phyloP scores from a whole-genome alignment of 2,329 filamentous ascomycete genomes.

The Purpureocillium lavendulum region DNA sequence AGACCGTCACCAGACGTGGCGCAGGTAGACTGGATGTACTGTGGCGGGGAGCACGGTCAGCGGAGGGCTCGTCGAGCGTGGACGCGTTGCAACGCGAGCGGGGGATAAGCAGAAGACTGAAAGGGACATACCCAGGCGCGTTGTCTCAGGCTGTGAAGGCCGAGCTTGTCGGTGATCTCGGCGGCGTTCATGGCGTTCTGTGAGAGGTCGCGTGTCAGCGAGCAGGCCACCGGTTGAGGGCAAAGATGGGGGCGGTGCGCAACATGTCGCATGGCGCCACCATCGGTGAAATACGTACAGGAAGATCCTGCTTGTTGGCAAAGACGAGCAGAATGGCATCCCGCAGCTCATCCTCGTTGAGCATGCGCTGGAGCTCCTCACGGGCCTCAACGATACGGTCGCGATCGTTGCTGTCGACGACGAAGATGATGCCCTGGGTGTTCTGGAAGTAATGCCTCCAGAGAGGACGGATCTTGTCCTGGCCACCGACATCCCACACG shows the following conservation, averaged over 20 bases:
- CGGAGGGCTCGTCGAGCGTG: neutral
- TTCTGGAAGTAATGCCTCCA: constrained; percentile 99
- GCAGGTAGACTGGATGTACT: constrained; percentile 99
- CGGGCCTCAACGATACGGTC: constrained; percentile 96
- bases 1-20: constrained; percentile 98
- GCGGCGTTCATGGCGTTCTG: constrained; percentile 99
- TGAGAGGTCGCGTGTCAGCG: constrained; percentile 8
- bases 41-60: constrained; percentile 13
- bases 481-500: constrained; percentile 99
- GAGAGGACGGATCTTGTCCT: constrained; percentile 99
- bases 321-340: constrained; percentile 96
- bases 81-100: neutral
- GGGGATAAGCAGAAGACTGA: neutral
- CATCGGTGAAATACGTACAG: constrained; percentile 50
- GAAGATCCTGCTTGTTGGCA: constrained; percentile 99
- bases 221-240: too few species aligned
- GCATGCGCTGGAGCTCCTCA: constrained; percentile 94
- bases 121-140: constrained; percentile 82
- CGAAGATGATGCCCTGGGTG: constrained; percentile 99
- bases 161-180: constrained; percentile 99
- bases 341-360: constrained; percentile 97
- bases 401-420: constrained; percentile 97
- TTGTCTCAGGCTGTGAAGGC: constrained; percentile 97
- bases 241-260: neutral
- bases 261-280: neutral